Evolutionary conservation across 176 grass and related monocot genomes (phyloP).

Genomic region (Aegilops umbellulata): DNA sequence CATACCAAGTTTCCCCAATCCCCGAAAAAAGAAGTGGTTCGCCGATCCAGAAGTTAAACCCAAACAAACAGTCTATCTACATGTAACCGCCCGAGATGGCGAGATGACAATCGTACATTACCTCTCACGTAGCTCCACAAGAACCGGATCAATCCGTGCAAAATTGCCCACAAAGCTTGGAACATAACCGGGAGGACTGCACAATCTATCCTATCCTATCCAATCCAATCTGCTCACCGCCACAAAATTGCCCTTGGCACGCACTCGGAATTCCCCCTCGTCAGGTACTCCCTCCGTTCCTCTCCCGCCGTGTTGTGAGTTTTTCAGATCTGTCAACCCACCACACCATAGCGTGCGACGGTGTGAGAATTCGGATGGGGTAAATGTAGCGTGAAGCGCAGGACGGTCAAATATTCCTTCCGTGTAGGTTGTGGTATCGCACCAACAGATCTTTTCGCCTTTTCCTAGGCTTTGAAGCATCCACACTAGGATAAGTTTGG

Average conservation of each 20-base stretch:
- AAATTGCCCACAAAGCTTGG: background rate
- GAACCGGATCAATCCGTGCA: background rate
- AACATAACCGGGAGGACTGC: background rate
- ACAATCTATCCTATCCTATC: background rate
- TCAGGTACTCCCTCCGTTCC: background rate
- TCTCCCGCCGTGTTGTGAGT: background rate
- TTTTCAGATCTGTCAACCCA: background rate
- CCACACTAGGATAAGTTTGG: background rate
- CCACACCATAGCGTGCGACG: too few relatives aligned
- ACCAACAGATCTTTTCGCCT: background rate
- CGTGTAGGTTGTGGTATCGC: background rate
- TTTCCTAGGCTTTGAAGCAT: constrained; percentile 17
- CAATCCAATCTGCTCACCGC: background rate
- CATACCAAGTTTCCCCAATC: too few relatives aligned
- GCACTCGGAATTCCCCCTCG: background rate
- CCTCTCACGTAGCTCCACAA: background rate
- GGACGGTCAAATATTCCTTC: constrained; percentile 1
- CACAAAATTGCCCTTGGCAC: too few relatives aligned
- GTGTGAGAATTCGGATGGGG: background rate
- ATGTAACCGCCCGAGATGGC: too few relatives aligned
- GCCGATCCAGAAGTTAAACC: too few relatives aligned
- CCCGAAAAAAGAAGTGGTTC: too few relatives aligned
- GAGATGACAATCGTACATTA: background rate
- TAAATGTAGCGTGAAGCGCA: background rate
- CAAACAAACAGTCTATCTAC: too few relatives aligned